phyloP scores from a whole-genome alignment of 1,139 yeast genomes.

The Blastobotrys petasosporus region DNA sequence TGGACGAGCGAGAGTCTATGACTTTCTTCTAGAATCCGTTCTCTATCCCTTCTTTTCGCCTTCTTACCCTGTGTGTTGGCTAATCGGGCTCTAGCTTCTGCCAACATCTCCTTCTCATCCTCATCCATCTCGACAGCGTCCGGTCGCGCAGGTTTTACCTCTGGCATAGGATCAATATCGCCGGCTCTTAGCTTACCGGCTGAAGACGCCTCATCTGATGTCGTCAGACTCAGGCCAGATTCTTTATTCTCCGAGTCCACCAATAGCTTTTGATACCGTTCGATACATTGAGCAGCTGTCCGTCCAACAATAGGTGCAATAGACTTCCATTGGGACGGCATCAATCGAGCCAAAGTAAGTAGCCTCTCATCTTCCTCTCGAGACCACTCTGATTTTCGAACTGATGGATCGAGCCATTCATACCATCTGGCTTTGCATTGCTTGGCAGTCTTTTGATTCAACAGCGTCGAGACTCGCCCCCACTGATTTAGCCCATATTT shows the following conservation, averaged over 20 bases:
- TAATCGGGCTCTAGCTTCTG: conserved; percentile 87
- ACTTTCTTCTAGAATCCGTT: conserved; percentile 69
- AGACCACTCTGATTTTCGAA: conserved; percentile 63
- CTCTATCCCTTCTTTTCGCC: conserved; percentile 87
- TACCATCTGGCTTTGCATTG: conserved; percentile 94
- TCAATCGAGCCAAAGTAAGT: conserved; percentile 55
- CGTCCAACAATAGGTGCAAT: conserved; percentile 76
- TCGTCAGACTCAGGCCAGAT: conserved; percentile 38
- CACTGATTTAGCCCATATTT: conserved; percentile 94
- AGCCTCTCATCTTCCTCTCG: conserved; percentile 71
- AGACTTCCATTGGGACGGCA: conserved; percentile 95
- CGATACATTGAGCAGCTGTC: conserved; percentile 85
- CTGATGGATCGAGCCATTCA: conserved; percentile 76
- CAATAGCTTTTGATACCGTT: conserved; percentile 72
- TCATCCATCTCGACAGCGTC: conserved; percentile 77
- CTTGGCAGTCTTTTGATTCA: conserved; percentile 80
- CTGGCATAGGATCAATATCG: conserved; percentile 65
- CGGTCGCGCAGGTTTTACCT: conserved; percentile 77
- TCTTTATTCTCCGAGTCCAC: conserved; percentile 45
- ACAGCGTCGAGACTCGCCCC: conserved; percentile 84
- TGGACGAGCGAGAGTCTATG: conserved; percentile 70
- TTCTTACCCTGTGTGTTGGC: conserved; percentile 94
- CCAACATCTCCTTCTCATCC: conserved; percentile 85
- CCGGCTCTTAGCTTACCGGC: conserved; percentile 39
- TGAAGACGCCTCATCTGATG: conserved; percentile 45